Conservation (phyloP, 2,329 filamentous ascomycete species). For the Xylaria polymorpha region DNA sequence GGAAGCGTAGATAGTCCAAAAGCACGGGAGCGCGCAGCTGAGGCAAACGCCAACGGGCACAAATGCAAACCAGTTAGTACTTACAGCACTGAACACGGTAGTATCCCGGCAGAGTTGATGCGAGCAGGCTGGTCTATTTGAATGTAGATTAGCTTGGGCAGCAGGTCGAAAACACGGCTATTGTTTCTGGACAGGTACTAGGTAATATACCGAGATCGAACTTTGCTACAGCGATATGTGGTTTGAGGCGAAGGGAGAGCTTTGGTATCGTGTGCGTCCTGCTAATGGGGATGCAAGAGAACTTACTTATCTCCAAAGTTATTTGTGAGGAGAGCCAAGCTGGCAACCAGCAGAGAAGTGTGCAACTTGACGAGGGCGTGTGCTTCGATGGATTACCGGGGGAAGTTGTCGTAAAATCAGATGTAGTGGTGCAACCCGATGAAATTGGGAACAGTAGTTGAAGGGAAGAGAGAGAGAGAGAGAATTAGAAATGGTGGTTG, state of each 20-base stretch:
- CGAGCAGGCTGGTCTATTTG: neutral
- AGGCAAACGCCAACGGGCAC: constrained; percentile 2
- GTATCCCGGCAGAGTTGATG: neutral
- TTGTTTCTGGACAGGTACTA: neutral
- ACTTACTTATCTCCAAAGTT: neutral
- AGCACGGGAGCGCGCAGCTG: neutral
- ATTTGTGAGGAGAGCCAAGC: neutral
- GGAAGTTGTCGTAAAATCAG: neutral
- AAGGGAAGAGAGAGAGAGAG: neutral
- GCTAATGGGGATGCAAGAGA: neutral
- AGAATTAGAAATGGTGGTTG: neutral
- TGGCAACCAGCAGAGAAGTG: neutral
- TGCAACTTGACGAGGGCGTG: neutral
- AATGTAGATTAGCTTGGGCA: neutral
- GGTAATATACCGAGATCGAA: neutral
- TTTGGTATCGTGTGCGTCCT: neutral
- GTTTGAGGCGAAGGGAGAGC: neutral
- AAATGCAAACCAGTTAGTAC: neutral
- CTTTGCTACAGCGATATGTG: neutral
- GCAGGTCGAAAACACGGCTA: neutral
- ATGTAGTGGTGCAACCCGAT: neutral
- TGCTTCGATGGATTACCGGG: neutral
- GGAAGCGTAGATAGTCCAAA: neutral
- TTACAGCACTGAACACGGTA: neutral
- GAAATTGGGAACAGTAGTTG: neutral